Evolutionary conservation across 2,329 filamentous ascomycete species (phyloP), one percentile per base, ranked within the genome.

Genomic region (Paecilomyces variotii): DNA sequence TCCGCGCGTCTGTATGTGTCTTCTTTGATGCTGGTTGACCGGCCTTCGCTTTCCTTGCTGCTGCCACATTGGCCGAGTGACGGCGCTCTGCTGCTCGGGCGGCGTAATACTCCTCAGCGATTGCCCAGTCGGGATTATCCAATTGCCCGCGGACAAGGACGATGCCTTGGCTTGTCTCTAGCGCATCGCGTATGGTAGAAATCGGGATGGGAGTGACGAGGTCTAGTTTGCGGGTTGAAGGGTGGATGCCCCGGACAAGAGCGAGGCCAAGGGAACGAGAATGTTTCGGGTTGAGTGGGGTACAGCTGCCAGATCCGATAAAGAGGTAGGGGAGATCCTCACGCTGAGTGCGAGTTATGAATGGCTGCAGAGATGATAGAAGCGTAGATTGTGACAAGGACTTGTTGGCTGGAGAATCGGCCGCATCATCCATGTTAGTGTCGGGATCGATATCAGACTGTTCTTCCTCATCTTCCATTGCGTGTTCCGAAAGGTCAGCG

Each of bases 251-350:
- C 5, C 74, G 77, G 32, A 80, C 70, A 28, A 79, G 64, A 11
- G 77, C 78, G 26, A 83, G 74, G n/a, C 81, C 82, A 9, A 84
- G 65, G 55, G 79, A 76, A 27, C 72, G 72, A 0, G 79, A 81
- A 10, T 71, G 69, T 26, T 68, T 70, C 0, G 83, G 82, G 60
- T 82, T 72, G 1, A 82, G 71, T 3, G 73, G 74, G 3, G 64
- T 72, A 63, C 68, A 71, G 54, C 76, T 78, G 3, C 76, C 74
- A 10, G 70, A 62, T n/a, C 73, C 70, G 27, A 73, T 61, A 34
- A 76, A 71, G 53, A 84, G 73, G 64, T 83, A 84, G 0, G 83
- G 83, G 14, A 85, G 72, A 4, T 70, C 67, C 61, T 77, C 74
- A 54, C 66, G 65, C 14, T 68, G 60, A 0, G 80, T 80, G 50